Evolutionary conservation across 169 alveolate species (phyloP).

Genomic region (Plasmodium knowlesi): DNA sequence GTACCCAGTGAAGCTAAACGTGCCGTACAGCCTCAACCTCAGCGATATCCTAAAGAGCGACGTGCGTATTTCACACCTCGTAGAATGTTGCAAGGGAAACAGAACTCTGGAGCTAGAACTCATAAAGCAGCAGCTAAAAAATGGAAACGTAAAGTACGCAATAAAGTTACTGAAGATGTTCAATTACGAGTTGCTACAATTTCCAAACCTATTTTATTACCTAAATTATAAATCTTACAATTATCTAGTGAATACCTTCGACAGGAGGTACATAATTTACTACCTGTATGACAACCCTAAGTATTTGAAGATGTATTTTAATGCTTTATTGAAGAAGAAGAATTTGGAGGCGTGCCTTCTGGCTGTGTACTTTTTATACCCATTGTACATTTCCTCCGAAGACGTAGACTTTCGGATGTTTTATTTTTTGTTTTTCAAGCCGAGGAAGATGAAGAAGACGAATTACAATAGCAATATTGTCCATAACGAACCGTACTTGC

Average conservation of each 20-base stretch:
- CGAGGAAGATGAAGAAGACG: background rate
- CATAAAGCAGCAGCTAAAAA: slow-evolving; percentile 30
- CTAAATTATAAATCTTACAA: slow-evolving; percentile 63
- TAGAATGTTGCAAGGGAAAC: slow-evolving; percentile 37
- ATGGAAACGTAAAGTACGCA: slow-evolving; percentile 56
- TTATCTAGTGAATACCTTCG: slow-evolving; percentile 44
- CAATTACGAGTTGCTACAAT: slow-evolving; percentile 55
- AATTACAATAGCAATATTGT: background rate
- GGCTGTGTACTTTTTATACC: slow-evolving; percentile 57
- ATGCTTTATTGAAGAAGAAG: slow-evolving; percentile 33
- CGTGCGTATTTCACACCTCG: background rate
- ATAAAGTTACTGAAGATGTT: slow-evolving; percentile 35
- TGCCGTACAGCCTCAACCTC: slow-evolving; percentile 9
- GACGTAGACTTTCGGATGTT: slow-evolving; percentile 35
- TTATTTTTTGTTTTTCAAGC: slow-evolving; percentile 29
- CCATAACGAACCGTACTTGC: background rate
- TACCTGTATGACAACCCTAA: slow-evolving; percentile 63
- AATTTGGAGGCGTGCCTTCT: slow-evolving; percentile 15
- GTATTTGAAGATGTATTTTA: slow-evolving; percentile 56
- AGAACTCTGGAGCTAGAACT: slow-evolving; percentile 58
- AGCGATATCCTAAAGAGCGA: slow-evolving; percentile 34
- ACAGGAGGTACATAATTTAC: slow-evolving; percentile 49
- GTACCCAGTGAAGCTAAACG: slow-evolving; percentile 33
- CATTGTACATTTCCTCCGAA: slow-evolving; percentile 35
- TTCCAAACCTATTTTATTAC: slow-evolving; percentile 55